Evolutionary conservation across 2,329 filamentous ascomycete genomes (phyloP).

Genomic region (Uncinocarpus reesii): DNA sequence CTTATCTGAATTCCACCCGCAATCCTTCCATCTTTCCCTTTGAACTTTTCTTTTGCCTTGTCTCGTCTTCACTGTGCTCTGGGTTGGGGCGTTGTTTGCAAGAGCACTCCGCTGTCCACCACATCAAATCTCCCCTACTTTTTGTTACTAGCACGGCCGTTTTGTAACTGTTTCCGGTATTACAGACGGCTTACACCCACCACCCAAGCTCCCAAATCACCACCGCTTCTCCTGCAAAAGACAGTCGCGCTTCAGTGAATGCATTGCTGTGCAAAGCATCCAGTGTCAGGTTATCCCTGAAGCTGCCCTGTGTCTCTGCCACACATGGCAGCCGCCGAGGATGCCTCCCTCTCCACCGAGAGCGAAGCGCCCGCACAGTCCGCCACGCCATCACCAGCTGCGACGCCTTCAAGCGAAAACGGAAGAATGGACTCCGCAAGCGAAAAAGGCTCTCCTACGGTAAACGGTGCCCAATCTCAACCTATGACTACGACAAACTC

Average conservation of each 20-base stretch:
- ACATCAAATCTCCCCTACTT: conserved; percentile 4
- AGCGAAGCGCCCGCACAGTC: conserved; percentile 19
- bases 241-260: conserved; percentile 21
- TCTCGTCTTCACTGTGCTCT: conserved; percentile 9
- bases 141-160: conserved; percentile 2
- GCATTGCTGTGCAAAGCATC: conserved; percentile 11
- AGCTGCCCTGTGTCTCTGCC: conserved; percentile 26
- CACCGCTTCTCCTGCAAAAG: neutral
- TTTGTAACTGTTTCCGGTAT: conserved; percentile 14
- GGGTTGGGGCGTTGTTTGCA: neutral
- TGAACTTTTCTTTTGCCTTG: neutral
- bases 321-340: conserved; percentile 23
- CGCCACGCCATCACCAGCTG: conserved; percentile 7
- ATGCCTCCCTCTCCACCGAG: conserved; percentile 20
- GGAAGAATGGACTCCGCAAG: conserved; percentile 13
- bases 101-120: neutral
- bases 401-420: conserved; percentile 10
- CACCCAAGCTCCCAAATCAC: neutral
- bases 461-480: conserved; percentile 32
- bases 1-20: conserved; percentile 12
- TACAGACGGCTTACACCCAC: conserved; percentile 5
- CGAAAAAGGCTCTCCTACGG: conserved; percentile 19
- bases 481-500: conserved; percentile 39
- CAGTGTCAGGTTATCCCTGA: conserved; percentile 19
- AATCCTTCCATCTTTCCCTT: neutral